Evolutionary conservation across 2,329 filamentous ascomycete genomes (phyloP).

Genomic region (Clathrospora elynae): DNA sequence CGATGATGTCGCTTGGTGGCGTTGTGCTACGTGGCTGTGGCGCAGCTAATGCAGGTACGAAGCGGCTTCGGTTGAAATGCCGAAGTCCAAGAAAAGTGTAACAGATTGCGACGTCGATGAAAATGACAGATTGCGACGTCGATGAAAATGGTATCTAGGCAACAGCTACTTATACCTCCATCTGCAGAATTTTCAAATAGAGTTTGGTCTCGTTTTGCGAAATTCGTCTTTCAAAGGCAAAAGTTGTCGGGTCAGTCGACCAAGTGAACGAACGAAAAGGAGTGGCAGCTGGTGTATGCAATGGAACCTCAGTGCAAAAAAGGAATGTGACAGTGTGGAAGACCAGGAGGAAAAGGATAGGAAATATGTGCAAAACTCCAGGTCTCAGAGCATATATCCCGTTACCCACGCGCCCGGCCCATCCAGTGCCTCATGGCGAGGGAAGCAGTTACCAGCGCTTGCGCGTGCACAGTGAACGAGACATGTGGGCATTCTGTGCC

Average conservation of each 20-base stretch:
- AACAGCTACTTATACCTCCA: too few relatives aligned
- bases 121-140: too few relatives aligned
- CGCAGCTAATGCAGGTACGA: conserved; percentile 27
- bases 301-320: conserved; percentile 25
- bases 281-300: conserved; percentile 29
- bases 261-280: conserved; percentile 17
- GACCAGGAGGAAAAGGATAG: conserved; percentile 17
- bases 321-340: conserved; percentile 33
- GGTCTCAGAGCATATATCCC: conserved; percentile 19
- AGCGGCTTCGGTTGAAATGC: conserved; percentile 16
- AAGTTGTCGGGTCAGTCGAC: conserved; percentile 12
- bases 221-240: too few relatives aligned
- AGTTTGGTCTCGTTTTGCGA: too few relatives aligned
- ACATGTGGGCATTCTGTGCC: conserved; percentile 24
- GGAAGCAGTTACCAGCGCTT: conserved; percentile 6
- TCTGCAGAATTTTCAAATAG: too few relatives aligned
- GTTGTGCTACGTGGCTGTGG: conserved; percentile 30
- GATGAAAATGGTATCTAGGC: too few relatives aligned
- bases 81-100: conserved; percentile 2
- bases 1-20: conserved; percentile 29
- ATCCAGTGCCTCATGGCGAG: conserved; percentile 2
- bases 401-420: conserved; percentile 19
- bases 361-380: conserved; percentile 9
- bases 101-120: too few relatives aligned
- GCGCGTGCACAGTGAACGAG: conserved; percentile 29